Evolutionary conservation across 202 grass and related monocot genomes (phyloP), one percentile per base, ranked within the genome.

Genomic region (Digitaria exilis): DNA sequence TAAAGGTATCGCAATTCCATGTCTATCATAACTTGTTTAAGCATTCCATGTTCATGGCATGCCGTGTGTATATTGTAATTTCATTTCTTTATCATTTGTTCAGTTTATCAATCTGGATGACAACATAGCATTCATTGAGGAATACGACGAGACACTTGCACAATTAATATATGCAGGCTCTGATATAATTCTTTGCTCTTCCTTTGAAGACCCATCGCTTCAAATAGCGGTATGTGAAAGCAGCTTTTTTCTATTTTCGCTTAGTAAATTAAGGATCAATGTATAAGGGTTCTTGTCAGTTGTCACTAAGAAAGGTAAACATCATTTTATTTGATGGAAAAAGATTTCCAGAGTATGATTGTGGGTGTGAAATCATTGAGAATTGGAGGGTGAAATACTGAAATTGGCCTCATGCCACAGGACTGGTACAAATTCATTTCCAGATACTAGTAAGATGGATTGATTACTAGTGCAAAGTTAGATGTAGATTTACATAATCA

Each of bases 161-260:
- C 87, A 89, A 77, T 78, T 93, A 54, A 75, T 93, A 79, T 80
- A 87, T 87, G 87, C 90, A 69, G 84, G 82, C 21, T 90, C 74
- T 66, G 85, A 82, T 76, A 86, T 93, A 68, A 86, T 90, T 79
- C 77, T 88, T 58, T 93, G 91, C 52, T 76, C 85, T 86, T 90
- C 88, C 78, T 88, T 93, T 73, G 45, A 90, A 12, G 79, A 86
- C 60, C 85, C 55, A 77, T 86, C 57, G 0, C 80, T 90, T 46
- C 90, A 90, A 82, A 84, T 78, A 68, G 80, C 81, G 30, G 81
- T 90, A 93, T 75, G 77, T 85, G 45, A 79, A 81, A 60, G 4
- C 66, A 65, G 9, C 18, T 24, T 12, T 72, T 54, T 80, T 32
- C 58, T 4, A 7, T 50, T 32, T n/a, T 11, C 22, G 0, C 22